Conservation (phyloP, 345 rosid species). For the Syzygium oleosum region DNA sequence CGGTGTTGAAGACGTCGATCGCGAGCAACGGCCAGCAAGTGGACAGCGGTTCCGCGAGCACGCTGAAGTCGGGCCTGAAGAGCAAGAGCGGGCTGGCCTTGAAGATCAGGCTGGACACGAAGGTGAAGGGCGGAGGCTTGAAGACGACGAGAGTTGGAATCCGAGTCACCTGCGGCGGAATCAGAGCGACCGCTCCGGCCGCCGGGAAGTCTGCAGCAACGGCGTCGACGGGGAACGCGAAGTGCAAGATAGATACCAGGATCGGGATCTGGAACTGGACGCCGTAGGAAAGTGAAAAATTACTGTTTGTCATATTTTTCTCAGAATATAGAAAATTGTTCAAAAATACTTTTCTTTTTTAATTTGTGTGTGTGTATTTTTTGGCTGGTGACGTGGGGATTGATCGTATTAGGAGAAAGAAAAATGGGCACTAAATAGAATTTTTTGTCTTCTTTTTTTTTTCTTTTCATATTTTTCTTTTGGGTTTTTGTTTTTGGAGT, state of each 20-base stretch:
- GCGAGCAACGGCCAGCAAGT: slow-evolving; percentile 22
- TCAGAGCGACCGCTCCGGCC: slow-evolving; percentile 40
- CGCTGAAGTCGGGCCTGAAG: slow-evolving; percentile 44
- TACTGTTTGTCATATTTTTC: background rate
- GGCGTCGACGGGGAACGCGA: slow-evolving; percentile 44
- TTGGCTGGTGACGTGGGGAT: background rate
- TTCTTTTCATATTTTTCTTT: background rate
- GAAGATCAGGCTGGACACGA: slow-evolving; percentile 52
- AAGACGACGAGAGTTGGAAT: slow-evolving; percentile 49
- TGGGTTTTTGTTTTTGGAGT: background rate
- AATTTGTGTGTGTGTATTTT: background rate
- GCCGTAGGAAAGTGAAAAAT: background rate
- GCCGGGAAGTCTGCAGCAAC: slow-evolving; percentile 44
- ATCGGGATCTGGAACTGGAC: slow-evolving; percentile 83
- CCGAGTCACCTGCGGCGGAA: slow-evolving; percentile 61
- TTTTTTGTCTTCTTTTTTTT: background rate
- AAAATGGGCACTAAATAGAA: background rate
- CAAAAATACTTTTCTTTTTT: background rate
- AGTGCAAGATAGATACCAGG: slow-evolving; percentile 72
- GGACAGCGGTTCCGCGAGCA: slow-evolving; percentile 36
- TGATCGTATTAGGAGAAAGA: background rate
- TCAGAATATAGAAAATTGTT: background rate
- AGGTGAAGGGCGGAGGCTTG: slow-evolving; percentile 55
- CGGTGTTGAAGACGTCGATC: slow-evolving; percentile 42
- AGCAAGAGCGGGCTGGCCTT: slow-evolving; percentile 40